phyloP scores from a whole-genome alignment of 805 yeast genomes.

The Kodamaea hsintzibuensis region DNA sequence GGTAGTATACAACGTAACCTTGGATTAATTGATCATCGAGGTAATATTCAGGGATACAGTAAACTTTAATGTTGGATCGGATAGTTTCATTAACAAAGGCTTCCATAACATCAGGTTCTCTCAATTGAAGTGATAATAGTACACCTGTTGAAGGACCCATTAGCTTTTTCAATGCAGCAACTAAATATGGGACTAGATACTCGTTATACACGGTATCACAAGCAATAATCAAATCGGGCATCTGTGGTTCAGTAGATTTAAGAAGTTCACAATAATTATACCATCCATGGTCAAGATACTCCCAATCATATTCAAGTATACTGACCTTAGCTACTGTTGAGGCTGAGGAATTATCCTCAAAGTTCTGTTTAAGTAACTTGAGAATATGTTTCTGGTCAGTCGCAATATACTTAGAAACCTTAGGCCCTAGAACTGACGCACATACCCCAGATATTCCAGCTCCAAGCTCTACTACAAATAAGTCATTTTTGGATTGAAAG shows the following conservation, averaged over 20 bases:
- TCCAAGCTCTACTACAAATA: constrained; percentile 56
- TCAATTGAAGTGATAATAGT: constrained; percentile 51
- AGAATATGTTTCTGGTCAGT: constrained; percentile 60
- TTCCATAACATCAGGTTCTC: constrained; percentile 53
- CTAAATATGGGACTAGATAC: constrained; percentile 51
- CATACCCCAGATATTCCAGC: constrained; percentile 60
- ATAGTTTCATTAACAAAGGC: constrained; percentile 40
- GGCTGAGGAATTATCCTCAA: constrained; percentile 33
- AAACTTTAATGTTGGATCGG: constrained; percentile 33
- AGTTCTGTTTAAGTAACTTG: constrained; percentile 50
- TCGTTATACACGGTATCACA: constrained; percentile 70
- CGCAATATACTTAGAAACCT: constrained; percentile 44
- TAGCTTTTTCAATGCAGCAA: constrained; percentile 41
- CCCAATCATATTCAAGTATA: constrained; percentile 65
- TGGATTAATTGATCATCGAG: constrained; percentile 31
- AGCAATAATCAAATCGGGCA: constrained; percentile 54
- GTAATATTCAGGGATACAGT: constrained; percentile 28
- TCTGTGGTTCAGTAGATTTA: constrained; percentile 2
- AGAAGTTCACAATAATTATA: constrained; percentile 17
- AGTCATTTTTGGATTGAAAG: constrained; percentile 13
- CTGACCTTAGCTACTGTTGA: constrained; percentile 28
- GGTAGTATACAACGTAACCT: constrained; percentile 50
- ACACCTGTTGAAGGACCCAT: constrained; percentile 36
- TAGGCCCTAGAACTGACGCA: constrained; percentile 39
- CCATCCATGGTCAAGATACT: constrained; percentile 39